Conservation (phyloP, 75 land plant species). For the Selaginella tamariscina region DNA sequence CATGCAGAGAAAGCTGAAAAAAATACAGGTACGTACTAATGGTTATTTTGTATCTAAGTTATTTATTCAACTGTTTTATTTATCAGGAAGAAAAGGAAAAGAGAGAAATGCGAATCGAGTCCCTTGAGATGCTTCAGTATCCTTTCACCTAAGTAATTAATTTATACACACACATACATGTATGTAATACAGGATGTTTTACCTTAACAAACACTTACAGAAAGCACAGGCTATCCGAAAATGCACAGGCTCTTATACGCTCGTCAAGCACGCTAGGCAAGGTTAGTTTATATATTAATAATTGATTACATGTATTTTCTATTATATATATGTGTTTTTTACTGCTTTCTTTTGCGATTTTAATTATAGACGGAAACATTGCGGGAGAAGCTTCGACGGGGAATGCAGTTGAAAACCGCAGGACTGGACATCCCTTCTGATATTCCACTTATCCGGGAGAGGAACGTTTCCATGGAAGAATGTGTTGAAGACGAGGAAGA, state of each 20-base stretch:
- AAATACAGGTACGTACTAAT: slow-evolving; percentile 39
- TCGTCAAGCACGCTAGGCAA: slow-evolving; percentile 67
- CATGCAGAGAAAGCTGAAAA: slow-evolving; percentile 48
- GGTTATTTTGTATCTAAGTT: neutral
- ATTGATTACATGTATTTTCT: neutral
- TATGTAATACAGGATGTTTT: neutral
- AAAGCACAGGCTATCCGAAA: slow-evolving; percentile 53
- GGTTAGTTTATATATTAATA: slow-evolving; percentile 24
- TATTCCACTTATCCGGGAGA: slow-evolving; percentile 34
- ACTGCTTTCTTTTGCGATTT: slow-evolving; percentile 2
- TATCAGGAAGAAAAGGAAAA: slow-evolving; percentile 73
- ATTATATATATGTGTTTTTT: neutral
- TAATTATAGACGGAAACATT: slow-evolving; percentile 42
- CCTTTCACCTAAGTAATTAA: slow-evolving; percentile 15
- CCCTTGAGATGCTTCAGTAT: slow-evolving; percentile 44
- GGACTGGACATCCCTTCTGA: slow-evolving; percentile 51
- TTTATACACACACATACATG: slow-evolving; percentile 6
- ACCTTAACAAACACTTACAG: slow-evolving; percentile 27
- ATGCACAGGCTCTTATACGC: slow-evolving; percentile 32
- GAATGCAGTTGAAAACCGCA: slow-evolving; percentile 44
- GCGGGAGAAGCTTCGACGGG: slow-evolving; percentile 51
- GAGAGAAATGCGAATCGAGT: slow-evolving; percentile 31
- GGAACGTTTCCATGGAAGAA: slow-evolving; percentile 2
- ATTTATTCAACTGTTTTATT: neutral
- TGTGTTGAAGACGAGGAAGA: slow-evolving; percentile 13